Evolutionary conservation across 106 monocot species (phyloP).

Genomic region (Platanthera zijinensis): DNA sequence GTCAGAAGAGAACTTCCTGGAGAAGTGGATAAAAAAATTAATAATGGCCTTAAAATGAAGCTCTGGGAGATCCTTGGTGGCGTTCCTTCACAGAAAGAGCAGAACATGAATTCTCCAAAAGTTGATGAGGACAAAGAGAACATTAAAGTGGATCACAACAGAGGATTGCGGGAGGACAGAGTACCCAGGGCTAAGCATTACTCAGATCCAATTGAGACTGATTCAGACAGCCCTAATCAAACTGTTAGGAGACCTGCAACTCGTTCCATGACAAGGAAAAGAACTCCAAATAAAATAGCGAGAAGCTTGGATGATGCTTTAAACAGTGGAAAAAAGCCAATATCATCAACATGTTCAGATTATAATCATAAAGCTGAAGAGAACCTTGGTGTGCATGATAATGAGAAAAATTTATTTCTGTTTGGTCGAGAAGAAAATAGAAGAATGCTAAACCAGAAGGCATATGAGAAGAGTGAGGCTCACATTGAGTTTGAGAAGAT

Average conservation of each 20-base stretch:
- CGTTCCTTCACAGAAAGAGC: slow-evolving; percentile 23
- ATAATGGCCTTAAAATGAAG: slow-evolving; percentile 31
- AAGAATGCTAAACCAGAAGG: slow-evolving; percentile 12
- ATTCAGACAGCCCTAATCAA: slow-evolving; percentile 51
- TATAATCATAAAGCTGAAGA: slow-evolving; percentile 19
- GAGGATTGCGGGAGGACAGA: background rate
- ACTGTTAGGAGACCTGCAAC: slow-evolving; percentile 48
- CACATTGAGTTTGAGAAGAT: slow-evolving; percentile 23
- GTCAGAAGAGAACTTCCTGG: background rate
- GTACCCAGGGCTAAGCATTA: slow-evolving; percentile 13
- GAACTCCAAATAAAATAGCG: slow-evolving; percentile 17
- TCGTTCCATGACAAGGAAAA: slow-evolving; percentile 49
- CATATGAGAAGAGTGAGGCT: slow-evolving; percentile 13
- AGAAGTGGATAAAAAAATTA: slow-evolving; percentile 6
- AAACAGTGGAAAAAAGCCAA: slow-evolving; percentile 20
- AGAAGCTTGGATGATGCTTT: slow-evolving; percentile 16
- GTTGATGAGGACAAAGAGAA: slow-evolving; percentile 7
- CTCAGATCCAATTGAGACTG: slow-evolving; percentile 76
- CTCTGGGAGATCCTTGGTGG: slow-evolving; percentile 48
- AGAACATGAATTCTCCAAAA: slow-evolving; percentile 4
- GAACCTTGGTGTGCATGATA: background rate
- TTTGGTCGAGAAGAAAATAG: slow-evolving; percentile 32
- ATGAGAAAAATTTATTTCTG: slow-evolving; percentile 29
- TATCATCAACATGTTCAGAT: slow-evolving; percentile 20
- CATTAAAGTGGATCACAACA: background rate